These are phyloP conservation scores for Oidium heveae DNA, from an alignment of 2,329 filamentous ascomycete genomes.

Conservation along the genomic window DNA sequence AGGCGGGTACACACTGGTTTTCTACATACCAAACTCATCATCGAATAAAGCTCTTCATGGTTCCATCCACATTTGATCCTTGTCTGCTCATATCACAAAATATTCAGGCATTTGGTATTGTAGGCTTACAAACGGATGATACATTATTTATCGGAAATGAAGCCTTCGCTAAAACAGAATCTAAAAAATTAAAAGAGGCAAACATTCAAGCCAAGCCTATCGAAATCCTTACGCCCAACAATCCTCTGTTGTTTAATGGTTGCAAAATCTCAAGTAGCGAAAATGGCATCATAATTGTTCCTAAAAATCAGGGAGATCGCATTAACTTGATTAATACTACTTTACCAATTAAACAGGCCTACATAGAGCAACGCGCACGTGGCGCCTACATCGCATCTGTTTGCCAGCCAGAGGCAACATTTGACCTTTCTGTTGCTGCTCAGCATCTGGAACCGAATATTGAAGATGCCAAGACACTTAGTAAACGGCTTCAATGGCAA, in stretches of 20 bases:
- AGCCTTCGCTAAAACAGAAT: not conserved
- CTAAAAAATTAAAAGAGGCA: not conserved
- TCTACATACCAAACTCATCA: slow-evolving; percentile 1
- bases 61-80: not conserved
- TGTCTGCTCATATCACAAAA: not conserved
- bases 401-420: no score
- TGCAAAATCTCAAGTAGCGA: no score
- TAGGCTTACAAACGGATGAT: no score
- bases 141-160: not conserved
- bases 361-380: no score
- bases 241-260: not conserved
- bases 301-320: no score
- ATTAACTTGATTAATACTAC: no score
- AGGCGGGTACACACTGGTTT: not conserved
- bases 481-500: not conserved
- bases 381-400: no score
- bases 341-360: not conserved
- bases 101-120: not conserved
- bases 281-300: no score
- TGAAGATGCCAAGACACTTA: not conserved
- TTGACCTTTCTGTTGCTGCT: slow-evolving; percentile 1
- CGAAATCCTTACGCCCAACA: not conserved
- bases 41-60: not conserved
- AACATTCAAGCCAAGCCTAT: not conserved
- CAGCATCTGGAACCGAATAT: not conserved